Evolutionary conservation across 2,329 filamentous ascomycete genomes (phyloP), one percentile per base, ranked within the genome.

Genomic region (Blastomyces parvus): DNA sequence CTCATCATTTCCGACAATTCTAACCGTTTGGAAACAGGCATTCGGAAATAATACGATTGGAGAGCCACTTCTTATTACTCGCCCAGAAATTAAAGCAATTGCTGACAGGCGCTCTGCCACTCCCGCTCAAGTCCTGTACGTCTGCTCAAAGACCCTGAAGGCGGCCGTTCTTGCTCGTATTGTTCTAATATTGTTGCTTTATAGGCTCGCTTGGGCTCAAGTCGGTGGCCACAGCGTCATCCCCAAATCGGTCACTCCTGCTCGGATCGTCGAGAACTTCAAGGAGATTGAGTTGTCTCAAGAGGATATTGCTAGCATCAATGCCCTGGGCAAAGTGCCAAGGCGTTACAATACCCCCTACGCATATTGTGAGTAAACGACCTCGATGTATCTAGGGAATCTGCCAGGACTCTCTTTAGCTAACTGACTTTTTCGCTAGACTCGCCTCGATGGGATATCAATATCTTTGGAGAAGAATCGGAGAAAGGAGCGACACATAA

Each of bases 31-130:
- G 3, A 2, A 17, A 8, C 9, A 75, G 74, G 74, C 86, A 3
- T 81, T 88, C 27, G 86, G 81, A 17, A 84, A 83, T 74, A 84
- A 83, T 73, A 76, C 76, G 59, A 73, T 86, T 4, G 84, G 85
- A 56, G 83, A 85, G 14, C 86, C 87, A 61, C 78, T 89, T 64
- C 78, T 89, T 69, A 82, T 83, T 66, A 84, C 85, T 63, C 86
- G 84, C 72, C 82, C 84, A 0, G 81, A 87, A 44, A 77, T 87
- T 60, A 81, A 85, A 74, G 78, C 88, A 61, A 84, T 88, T 25
- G 82, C 86, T 73, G 85, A 86, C 46, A 73, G 74, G 53, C 67
- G 68, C 38, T 65, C 69, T 44, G 74, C 76, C 63, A 73, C 67
- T 62, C 70, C 71, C 36, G 74, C 74, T 56, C 74, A 77, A 60